phyloP scores from a whole-genome alignment of 768 basidiomycete species.

The Aureoboletus auriporus region DNA sequence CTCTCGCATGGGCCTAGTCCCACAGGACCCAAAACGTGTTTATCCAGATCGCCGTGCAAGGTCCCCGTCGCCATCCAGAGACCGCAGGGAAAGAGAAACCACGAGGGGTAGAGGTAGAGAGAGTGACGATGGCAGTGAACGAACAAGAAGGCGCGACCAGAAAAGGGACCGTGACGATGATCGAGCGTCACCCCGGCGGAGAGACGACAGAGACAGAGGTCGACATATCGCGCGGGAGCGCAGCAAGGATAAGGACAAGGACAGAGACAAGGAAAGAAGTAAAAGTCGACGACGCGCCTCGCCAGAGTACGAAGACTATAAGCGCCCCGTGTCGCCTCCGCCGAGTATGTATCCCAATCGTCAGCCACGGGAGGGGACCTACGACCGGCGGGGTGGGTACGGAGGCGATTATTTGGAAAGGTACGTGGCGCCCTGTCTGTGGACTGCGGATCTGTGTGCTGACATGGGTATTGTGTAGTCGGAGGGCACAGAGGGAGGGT shows the following conservation, averaged over 20 bases:
- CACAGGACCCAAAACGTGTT: slow-evolving; percentile 33
- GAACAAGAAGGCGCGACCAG: slow-evolving; percentile 1
- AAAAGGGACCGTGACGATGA: slow-evolving; percentile 1
- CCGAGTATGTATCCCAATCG: slow-evolving; percentile 55
- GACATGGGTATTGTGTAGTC: slow-evolving; percentile 41
- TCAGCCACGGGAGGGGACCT: slow-evolving; percentile 9
- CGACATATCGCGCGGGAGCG: slow-evolving; percentile 21
- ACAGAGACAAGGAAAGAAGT: slow-evolving; percentile 10
- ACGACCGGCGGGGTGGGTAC: slow-evolving; percentile 28
- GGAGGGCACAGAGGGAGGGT: slow-evolving; percentile 61
- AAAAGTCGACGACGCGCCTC: slow-evolving; percentile 41
- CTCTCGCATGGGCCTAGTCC: slow-evolving; percentile 64
- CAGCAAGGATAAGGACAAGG: slow-evolving; percentile 18
- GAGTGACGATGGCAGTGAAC: slow-evolving; percentile 14
- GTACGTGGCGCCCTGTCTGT: slow-evolving; percentile 35
- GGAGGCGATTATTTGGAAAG: slow-evolving; percentile 62
- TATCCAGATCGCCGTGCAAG: slow-evolving; percentile 30
- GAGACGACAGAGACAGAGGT: slow-evolving; percentile 19
- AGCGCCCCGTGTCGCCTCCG: slow-evolving; percentile 39
- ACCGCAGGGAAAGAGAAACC: slow-evolving; percentile 26
- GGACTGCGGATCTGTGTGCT: background rate
- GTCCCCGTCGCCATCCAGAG: slow-evolving; percentile 43
- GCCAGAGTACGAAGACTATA: slow-evolving; percentile 60
- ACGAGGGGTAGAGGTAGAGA: slow-evolving; percentile 23
- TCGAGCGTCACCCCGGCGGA: slow-evolving; percentile 4